phyloP scores from a whole-genome alignment of 2,329 filamentous ascomycete genomes.

The Ceratocystis destructans region DNA sequence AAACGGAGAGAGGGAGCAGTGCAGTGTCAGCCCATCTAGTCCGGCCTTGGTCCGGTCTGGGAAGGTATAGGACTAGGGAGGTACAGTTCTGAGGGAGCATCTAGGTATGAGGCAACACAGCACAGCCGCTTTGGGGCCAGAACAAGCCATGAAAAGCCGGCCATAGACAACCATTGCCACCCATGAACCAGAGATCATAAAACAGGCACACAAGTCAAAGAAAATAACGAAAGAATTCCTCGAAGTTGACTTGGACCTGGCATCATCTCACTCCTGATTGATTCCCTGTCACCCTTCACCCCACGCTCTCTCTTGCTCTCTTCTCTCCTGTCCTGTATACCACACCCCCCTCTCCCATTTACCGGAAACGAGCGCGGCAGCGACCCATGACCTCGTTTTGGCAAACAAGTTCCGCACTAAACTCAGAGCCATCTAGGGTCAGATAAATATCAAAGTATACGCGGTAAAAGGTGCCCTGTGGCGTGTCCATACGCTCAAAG shows the following conservation, averaged over 20 bases:
- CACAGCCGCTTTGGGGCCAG: not conserved
- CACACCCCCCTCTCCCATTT: slow-evolving; percentile 22
- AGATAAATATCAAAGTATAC: slow-evolving; percentile 72
- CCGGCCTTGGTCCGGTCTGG: too few species aligned
- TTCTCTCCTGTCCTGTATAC: not conserved
- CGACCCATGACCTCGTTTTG: slow-evolving; percentile 98
- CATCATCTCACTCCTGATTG: too few species aligned
- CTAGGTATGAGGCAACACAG: too few species aligned
- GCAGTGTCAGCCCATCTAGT: too few species aligned
- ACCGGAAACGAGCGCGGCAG: slow-evolving; percentile 79
- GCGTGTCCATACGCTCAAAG: slow-evolving; percentile 98
- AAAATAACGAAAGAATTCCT: too few species aligned
- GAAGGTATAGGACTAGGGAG: too few species aligned
- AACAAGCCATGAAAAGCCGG: not conserved
- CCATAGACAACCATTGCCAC: not conserved
- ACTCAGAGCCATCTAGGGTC: slow-evolving; percentile 91
- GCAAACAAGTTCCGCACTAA: slow-evolving; percentile 96
- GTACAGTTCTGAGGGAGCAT: not conserved
- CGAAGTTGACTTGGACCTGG: too few species aligned
- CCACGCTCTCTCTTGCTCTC: not conserved
- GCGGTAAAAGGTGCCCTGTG: slow-evolving; percentile 89
- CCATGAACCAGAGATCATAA: too few species aligned
- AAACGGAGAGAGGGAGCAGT: not conserved
- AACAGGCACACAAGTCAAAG: too few species aligned
- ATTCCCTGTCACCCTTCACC: not conserved